Evolutionary conservation across 73 alveolate genomes (phyloP), one percentile per base, ranked within the genome.

Genomic region (Paramecium pentaurelia): DNA sequence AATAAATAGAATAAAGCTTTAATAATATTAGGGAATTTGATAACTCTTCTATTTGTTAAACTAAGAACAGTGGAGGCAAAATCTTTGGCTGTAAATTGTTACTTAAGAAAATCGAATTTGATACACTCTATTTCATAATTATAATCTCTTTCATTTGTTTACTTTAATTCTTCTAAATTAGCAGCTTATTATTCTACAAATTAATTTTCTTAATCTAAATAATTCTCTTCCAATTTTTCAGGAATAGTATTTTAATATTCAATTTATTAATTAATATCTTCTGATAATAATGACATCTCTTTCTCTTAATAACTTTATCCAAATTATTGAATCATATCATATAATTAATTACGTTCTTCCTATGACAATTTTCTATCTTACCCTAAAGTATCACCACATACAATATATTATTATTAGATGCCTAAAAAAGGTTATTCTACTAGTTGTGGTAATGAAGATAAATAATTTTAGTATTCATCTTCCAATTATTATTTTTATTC

Each of bases 311-410:
- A 94, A 27, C 93, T 86, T 18, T 95, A 80, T 91, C 94, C 95
- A 49, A 94, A 96, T 49, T 94, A 68, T 68, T 59, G 58, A 51
- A 95, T 97, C 4, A 92, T 77, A 12, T 89, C 83, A 54, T 94
- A 84, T 14, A 96, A 95, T 49, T 92, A 77, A 42, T 86, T 80
- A 34, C 95, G 94, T 85, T 98, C 97, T 16, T 92, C 95, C 4
- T 92, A 93, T 2, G 97, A 73, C 58, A 97, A 93, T 60, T 93
- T 91, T 58, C 99, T 86, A 86, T 98, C 99, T 91, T 98, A 97
- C 7, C 99, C 99, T 88, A 98, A 68, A 0, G 99, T 97, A 83
- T 98, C 99, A 25, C 96, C 77, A 85, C 99, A 97, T 8, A 98
- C 95, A n/a, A 93, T 97, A 14, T 73, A 93, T 77, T 90, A 11